These are phyloP conservation scores for Colletotrichum kahawae DNA, from an alignment of 2,329 filamentous ascomycete genomes.

Conservation along the genomic window DNA sequence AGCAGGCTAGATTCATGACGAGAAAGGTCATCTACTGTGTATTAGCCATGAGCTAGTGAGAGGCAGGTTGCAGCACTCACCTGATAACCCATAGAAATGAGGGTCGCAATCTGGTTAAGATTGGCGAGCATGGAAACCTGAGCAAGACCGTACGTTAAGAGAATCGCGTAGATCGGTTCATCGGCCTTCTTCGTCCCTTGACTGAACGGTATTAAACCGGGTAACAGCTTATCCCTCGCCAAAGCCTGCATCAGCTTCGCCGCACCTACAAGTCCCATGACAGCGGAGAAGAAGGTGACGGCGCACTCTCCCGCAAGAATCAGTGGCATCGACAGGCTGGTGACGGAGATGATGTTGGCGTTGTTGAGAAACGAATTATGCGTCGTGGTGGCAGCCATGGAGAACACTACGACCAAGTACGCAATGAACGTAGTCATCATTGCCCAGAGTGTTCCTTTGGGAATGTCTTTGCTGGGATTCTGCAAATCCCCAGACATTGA, in stretches of 20 bases:
- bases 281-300: conserved; percentile 80
- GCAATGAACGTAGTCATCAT: conserved; percentile 76
- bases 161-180: conserved; percentile 77
- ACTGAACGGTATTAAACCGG: conserved; percentile 75
- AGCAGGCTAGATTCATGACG: conserved; percentile 86
- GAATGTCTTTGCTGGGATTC: conserved; percentile 84
- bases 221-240: conserved; percentile 78
- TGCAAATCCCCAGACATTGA: conserved; percentile 90
- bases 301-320: conserved; percentile 84
- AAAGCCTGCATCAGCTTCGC: conserved; percentile 86
- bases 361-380: conserved; percentile 76
- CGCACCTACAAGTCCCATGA: conserved; percentile 87
- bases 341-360: conserved; percentile 80
- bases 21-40: conserved; percentile 81
- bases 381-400: conserved; percentile 78
- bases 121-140: conserved; percentile 83
- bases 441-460: conserved; percentile 81
- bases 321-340: conserved; percentile 75
- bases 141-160: conserved; percentile 76
- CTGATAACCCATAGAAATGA: conserved; percentile 90
- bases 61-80: conserved; percentile 38
- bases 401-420: conserved; percentile 78
- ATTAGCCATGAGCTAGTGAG: not conserved
- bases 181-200: conserved; percentile 75
- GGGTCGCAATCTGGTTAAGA: conserved; percentile 86